Conservation (phyloP, 1,284 basidiomycete species). For the Heterobasidion parviporum region DNA sequence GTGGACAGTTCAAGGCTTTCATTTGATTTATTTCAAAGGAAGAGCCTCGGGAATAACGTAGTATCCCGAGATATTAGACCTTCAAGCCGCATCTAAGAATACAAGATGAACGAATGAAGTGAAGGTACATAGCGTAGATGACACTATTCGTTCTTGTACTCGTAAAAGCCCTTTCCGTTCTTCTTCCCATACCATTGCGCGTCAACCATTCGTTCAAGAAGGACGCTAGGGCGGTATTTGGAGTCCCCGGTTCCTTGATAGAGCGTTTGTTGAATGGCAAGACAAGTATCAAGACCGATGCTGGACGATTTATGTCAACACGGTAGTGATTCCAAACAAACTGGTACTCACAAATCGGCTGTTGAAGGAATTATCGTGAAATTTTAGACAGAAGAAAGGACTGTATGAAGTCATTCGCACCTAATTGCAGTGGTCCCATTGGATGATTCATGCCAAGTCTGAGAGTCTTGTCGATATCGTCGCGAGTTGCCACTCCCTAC, state of each 20-base stretch:
- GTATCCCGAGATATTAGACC: too few species aligned
- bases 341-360: conserved; percentile 70
- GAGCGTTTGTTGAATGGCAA: conserved; percentile 85
- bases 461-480: conserved; percentile 94
- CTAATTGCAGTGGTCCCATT: conserved; percentile 86
- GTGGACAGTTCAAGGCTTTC: too few species aligned
- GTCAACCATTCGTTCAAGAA: conserved; percentile 93
- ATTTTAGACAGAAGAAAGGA: neutral
- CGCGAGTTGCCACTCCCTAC: conserved; percentile 81
- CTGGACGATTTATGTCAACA: conserved; percentile 28
- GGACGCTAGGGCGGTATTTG: conserved; percentile 92
- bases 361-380: neutral
- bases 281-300: conserved; percentile 88
- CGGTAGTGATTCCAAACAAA: conserved; percentile 7
- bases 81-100: too few species aligned
- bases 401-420: conserved; percentile 25
- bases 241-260: conserved; percentile 87
- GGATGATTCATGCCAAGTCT: conserved; percentile 94
- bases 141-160: conserved; percentile 33
- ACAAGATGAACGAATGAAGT: too few species aligned
- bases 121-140: neutral
- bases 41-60: too few species aligned
- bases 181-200: conserved; percentile 95
- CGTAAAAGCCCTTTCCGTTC: conserved; percentile 85
- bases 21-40: too few species aligned